Evolutionary conservation across 768 basidiomycete species (phyloP).

Genomic region (Lyophyllum semitale): DNA sequence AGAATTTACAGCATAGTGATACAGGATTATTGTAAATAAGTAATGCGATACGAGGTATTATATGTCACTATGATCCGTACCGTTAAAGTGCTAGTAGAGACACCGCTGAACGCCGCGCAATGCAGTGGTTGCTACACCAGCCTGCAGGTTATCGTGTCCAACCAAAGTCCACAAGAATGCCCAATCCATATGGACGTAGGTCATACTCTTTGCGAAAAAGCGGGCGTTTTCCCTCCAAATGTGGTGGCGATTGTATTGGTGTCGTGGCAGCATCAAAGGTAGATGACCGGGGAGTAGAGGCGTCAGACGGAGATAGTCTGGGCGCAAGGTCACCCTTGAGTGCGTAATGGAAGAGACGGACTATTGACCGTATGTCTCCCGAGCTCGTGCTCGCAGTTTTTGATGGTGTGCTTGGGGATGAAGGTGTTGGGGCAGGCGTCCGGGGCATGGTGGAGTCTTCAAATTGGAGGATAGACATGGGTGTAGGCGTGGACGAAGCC

Average conservation of each 20-base stretch:
- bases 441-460: slow-evolving; percentile 16
- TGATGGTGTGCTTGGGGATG: slow-evolving; percentile 1
- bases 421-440: slow-evolving; percentile 15
- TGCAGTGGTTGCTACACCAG: neutral
- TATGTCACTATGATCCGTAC: slow-evolving; percentile 15
- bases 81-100: neutral
- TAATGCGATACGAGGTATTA: slow-evolving; percentile 20
- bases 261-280: slow-evolving; percentile 11
- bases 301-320: slow-evolving; percentile 1
- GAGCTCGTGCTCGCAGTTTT: slow-evolving; percentile 2
- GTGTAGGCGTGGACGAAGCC: slow-evolving; percentile 1
- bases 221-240: slow-evolving; percentile 21
- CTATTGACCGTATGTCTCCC: slow-evolving; percentile 17
- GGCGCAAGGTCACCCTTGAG: slow-evolving; percentile 3
- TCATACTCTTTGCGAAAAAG: slow-evolving; percentile 62
- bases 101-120: neutral
- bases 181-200: slow-evolving; percentile 70
- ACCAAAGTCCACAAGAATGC: slow-evolving; percentile 72
- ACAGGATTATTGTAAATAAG: slow-evolving; percentile 15
- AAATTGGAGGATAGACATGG: neutral
- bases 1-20: slow-evolving; percentile 8
- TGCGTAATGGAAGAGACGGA: slow-evolving; percentile 16
- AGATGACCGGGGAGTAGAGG: slow-evolving; percentile 8
- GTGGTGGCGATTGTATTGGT: slow-evolving; percentile 7
- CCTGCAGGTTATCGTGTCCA: slow-evolving; percentile 45